Evolutionary conservation across 2,329 filamentous ascomycete species (phyloP), one percentile per base, ranked within the genome.

Genomic region (Clarireedia homoeocarpa): DNA sequence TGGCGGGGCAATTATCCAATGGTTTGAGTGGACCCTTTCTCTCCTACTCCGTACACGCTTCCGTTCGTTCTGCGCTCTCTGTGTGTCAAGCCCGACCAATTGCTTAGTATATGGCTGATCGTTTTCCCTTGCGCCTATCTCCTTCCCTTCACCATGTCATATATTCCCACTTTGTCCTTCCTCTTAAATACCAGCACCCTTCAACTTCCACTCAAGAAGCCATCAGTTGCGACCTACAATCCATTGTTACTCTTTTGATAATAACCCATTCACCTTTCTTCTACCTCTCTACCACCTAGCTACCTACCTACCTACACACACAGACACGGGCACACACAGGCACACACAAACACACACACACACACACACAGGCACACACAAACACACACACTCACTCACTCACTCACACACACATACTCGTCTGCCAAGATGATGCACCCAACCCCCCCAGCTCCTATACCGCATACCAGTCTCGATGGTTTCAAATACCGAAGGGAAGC

Each of bases 381-480:
- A 20, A 20, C 20, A 20, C 20, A 2, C 20, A 20, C 20, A 20
- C 20, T 20, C 20, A 20, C 20, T 20, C 20, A 20, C 20, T 20
- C 20, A 20, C 20, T 20, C 20, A 47, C 42, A n/a, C 17, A 54
- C 44, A 40, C 17, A 42, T 1, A 17, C 24, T n/a, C 27, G 17
- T 48, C 45, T 26, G 49, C 14, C 10, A 55, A 49, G 52, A 55
- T 55, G 45, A 55, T 55, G 52, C 52, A 55, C 40, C 52, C 52
- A 5, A 50, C 45, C 12, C 44, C 30, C 15, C 45, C 52, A 39
- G 45, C 52, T 24, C 9, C 45, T 20, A 55, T 55, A 9, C 5
- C 52, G 49, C 38, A 36, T 14, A 44, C 2, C 36, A 45, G 36
- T 50, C 24, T 55, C 9, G 52, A 50, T 15, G 40, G 38, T 6